phyloP scores from a whole-genome alignment of 139 green algal species.

The Nannochloris sp. region DNA sequence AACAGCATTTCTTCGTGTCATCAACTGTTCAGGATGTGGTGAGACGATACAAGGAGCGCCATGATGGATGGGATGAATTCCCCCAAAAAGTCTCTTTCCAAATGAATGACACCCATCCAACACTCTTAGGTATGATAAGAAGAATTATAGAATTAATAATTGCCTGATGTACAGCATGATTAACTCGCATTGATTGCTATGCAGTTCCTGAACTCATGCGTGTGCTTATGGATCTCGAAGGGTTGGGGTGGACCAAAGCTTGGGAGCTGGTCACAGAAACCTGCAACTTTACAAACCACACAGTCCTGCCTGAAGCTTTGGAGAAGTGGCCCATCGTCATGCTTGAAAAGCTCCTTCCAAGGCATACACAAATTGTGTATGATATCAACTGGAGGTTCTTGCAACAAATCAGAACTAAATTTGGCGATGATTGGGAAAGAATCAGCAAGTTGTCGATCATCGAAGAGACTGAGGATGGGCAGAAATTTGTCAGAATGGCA shows the following conservation, averaged over 20 bases:
- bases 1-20: conserved; percentile 98
- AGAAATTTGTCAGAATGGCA: conserved; percentile 86
- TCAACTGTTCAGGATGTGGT: conserved; percentile 92
- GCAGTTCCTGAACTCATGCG: conserved; percentile 93
- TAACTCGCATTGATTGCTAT: not conserved
- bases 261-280: conserved; percentile 80
- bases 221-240: conserved; percentile 91
- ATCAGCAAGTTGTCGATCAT: conserved; percentile 91
- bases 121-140: conserved; percentile 36
- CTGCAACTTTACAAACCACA: conserved; percentile 99
- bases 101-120: conserved; percentile 98
- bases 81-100: conserved; percentile 88
- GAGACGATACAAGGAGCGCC: conserved; percentile 63
- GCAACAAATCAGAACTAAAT: conserved; percentile 68
- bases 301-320: conserved; percentile 94
- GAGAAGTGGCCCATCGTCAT: conserved; percentile 91
- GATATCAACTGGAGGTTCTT: conserved; percentile 98
- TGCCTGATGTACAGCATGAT: not conserved
- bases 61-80: conserved; percentile 63
- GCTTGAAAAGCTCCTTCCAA: conserved; percentile 91
- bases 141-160: too few relatives aligned
- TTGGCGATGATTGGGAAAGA: conserved; percentile 77
- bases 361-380: conserved; percentile 99
- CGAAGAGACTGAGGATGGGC: conserved; percentile 64
- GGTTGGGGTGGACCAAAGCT: conserved; percentile 83